Conservation (phyloP, 345 rosid species). For the Sisymbrium irio region DNA sequence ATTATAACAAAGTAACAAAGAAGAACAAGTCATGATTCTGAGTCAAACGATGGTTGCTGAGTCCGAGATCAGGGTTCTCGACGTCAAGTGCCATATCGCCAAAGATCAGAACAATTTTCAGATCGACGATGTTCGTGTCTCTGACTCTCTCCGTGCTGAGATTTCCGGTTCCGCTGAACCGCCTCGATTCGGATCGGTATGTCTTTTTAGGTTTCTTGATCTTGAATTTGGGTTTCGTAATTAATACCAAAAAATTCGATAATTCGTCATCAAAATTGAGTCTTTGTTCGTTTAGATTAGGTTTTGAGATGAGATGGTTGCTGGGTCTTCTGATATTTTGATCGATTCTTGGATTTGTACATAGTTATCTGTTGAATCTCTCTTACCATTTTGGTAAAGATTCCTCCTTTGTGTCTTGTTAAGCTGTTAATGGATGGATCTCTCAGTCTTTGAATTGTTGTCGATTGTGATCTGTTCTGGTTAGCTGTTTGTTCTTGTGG, state of each 20-base stretch:
- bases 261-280: neutral
- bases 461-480: neutral
- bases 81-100: conserved; percentile 32
- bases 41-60: conserved; percentile 36
- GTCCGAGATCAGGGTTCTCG: conserved; percentile 35
- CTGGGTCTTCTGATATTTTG: neutral
- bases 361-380: neutral
- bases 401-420: no score
- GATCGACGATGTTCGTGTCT: conserved; percentile 24
- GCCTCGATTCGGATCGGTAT: conserved; percentile 34
- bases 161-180: conserved; percentile 29
- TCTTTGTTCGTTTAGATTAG: conserved; percentile 6
- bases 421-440: neutral
- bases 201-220: conserved; percentile 16
- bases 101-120: conserved; percentile 31
- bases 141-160: conserved; percentile 25
- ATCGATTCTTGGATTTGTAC: neutral
- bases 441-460: neutral
- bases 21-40: conserved; percentile 22
- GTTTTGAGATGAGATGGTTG: neutral
- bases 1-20: neutral
- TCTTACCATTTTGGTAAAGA: neutral
- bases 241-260: no score
- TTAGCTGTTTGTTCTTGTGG: neutral
- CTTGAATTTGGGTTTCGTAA: no score